These are phyloP conservation scores for Tephrocybe sp. DNA, from an alignment of 768 basidiomycete genomes.

Conservation along the genomic window DNA sequence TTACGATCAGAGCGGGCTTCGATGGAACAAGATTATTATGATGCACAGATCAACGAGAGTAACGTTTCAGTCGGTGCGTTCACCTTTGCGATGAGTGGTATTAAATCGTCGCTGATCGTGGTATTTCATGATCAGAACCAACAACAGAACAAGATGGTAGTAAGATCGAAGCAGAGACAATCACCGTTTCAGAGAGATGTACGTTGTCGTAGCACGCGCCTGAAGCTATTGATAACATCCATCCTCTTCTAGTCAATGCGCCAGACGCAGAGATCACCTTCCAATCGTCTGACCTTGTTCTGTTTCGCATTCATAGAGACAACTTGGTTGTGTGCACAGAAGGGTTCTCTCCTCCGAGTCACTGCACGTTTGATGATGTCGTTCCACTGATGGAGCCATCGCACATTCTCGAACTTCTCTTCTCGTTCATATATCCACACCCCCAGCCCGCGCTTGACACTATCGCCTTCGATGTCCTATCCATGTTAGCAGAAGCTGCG, in stretches of 20 bases:
- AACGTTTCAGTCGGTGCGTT: too few relatives aligned
- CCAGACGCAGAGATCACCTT: constrained; percentile 29
- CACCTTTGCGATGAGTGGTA: too few relatives aligned
- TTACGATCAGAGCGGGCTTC: too few relatives aligned
- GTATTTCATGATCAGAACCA: too few relatives aligned
- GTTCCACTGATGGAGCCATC: constrained; percentile 22
- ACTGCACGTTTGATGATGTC: constrained; percentile 20
- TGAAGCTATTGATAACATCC: background rate
- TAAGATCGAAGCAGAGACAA: too few relatives aligned
- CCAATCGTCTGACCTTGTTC: constrained; percentile 24
- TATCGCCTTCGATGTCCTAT: constrained; percentile 18
- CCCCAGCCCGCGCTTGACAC: constrained; percentile 21
- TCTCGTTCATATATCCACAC: constrained; percentile 27
- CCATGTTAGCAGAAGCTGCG: constrained; percentile 23
- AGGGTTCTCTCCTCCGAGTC: constrained; percentile 26
- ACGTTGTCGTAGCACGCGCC: background rate
- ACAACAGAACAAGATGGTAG: too few relatives aligned
- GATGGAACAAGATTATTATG: too few relatives aligned
- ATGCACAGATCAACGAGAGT: too few relatives aligned
- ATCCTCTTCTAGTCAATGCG: constrained; percentile 20
- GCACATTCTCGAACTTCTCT: constrained; percentile 23
- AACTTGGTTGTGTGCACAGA: constrained; percentile 27
- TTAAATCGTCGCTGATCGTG: too few relatives aligned
- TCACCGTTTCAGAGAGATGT: background rate
- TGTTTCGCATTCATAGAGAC: constrained; percentile 26